Base-by-base conservation (phyloP, 345 rosid species). In the Dipteronia sinensis region DNA sequence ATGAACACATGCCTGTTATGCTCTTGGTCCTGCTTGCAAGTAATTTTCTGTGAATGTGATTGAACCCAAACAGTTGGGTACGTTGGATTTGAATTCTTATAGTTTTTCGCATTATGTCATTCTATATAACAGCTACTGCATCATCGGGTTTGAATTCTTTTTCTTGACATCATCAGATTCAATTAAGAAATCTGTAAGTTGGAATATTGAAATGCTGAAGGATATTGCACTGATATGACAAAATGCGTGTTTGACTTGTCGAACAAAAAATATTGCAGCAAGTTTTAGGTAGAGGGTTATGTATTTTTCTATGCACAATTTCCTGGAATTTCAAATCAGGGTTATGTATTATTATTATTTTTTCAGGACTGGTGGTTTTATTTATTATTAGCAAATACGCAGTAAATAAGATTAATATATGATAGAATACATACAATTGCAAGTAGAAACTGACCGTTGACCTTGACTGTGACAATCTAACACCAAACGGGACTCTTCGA, bases 131-230 rank as follows among this genome's bases (percentile, higher is more conserved):
- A 55, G 7, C 56, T 34, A 12, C 19, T 55, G 49, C 38, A 40
- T 38, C 31, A 13, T 20, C 38, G 22, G 53, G 67, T 40, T 59
- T 61, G n/a, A 25, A 17, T 9, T 72, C 20, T 47, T 7, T 51
- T 8, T 13, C 42, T 51, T 71, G 42, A 71, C 75, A 34, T 72
- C 31, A 34, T n/a, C n/a, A n/a, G 20, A 10, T 38, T 53, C n/a
- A 17, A 55, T 55, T 6, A n/a, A 72, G 13, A 3, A 51, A 3
- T 44, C 0, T 17, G 2, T 9, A 10, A n/a, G 63, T 71, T 71
- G 44, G 44, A 71, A 55, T 55, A 31, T 71, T 53, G 11, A 55
- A 55, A 17, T 67, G 73, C 73, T 70, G 49, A 16, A 72, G 65
- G 75, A 72, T 59, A 58, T 8, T 58, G n/a, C 66, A 58, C 65